These are phyloP conservation scores for Penicillium freii DNA, from an alignment of 2,329 filamentous ascomycete genomes.

Conservation along the genomic window DNA sequence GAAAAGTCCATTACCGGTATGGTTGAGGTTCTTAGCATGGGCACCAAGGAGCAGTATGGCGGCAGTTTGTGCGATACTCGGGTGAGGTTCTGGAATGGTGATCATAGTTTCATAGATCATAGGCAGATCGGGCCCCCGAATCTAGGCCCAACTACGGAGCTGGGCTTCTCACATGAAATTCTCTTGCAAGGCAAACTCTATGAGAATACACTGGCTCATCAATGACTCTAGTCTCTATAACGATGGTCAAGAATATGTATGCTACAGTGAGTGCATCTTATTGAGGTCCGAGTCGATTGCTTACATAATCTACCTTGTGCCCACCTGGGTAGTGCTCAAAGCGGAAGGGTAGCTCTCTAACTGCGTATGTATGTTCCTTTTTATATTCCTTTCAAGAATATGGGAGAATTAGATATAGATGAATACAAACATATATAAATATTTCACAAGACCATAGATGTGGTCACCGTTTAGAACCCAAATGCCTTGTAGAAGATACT, in stretches of 20 bases:
- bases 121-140: not conserved
- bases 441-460: not conserved
- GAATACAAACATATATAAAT: not conserved
- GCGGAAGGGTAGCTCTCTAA: not conserved
- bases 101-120: not conserved
- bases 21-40: not conserved
- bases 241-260: not conserved
- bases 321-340: not conserved
- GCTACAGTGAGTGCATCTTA: no score
- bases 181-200: not conserved
- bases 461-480: not conserved
- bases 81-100: not conserved
- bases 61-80: not conserved
- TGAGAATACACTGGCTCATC: not conserved
- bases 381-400: not conserved
- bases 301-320: not conserved
- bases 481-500: not conserved
- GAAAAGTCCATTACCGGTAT: not conserved
- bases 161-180: not conserved
- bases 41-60: not conserved
- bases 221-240: not conserved
- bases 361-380: not conserved
- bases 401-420: not conserved
- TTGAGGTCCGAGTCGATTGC: not conserved
- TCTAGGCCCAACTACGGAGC: not conserved